Percentiles rank a stretch among this genome's conserved stretches.
These are phyloP conservation scores for Ceratobasidium sp. DNA, from an alignment of 1,284 basidiomycete species.

Conservation along the genomic window DNA sequence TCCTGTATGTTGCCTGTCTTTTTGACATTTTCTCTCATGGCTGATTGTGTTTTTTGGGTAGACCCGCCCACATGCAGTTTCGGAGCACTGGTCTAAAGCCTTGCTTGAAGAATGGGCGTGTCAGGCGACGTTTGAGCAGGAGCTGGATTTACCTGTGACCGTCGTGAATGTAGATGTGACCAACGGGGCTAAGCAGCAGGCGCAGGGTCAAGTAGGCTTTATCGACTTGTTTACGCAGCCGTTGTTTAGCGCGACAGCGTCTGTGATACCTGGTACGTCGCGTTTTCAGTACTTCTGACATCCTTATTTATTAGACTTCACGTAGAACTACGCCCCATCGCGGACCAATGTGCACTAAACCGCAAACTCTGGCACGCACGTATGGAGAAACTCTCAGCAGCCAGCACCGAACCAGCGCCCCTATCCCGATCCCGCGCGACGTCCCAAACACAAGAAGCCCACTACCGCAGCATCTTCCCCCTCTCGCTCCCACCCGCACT, in stretches of 20 bases:
- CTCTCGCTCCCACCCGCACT: slow-evolving; percentile 57
- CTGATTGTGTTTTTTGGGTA: slow-evolving; percentile 56
- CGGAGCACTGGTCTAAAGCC: slow-evolving; percentile 90
- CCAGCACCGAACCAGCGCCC: slow-evolving; percentile 36
- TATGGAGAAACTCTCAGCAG: slow-evolving; percentile 60
- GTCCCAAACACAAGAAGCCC: slow-evolving; percentile 52
- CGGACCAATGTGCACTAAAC: slow-evolving; percentile 74
- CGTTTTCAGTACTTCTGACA: background rate
- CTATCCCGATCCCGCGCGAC: slow-evolving; percentile 52
- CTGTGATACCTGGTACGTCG: slow-evolving; percentile 78
- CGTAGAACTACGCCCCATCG: slow-evolving; percentile 74
- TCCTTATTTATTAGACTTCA: slow-evolving; percentile 23
- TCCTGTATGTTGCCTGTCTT: slow-evolving; percentile 71
- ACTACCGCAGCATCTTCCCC: slow-evolving; percentile 60
- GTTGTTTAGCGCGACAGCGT: slow-evolving; percentile 79
- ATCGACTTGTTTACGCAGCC: slow-evolving; percentile 86
- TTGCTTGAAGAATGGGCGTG: slow-evolving; percentile 90
- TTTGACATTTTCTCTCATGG: slow-evolving; percentile 20
- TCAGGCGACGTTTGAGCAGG: slow-evolving; percentile 84
- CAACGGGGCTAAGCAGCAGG: slow-evolving; percentile 73
- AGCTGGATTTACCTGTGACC: slow-evolving; percentile 81
- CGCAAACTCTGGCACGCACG: slow-evolving; percentile 74
- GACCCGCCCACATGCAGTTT: slow-evolving; percentile 91
- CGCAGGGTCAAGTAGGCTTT: slow-evolving; percentile 90
- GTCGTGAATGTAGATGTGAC: slow-evolving; percentile 59